Base-by-base conservation (phyloP, 2,329 filamentous ascomycete genomes). In the Calonectria multiphialidica region DNA sequence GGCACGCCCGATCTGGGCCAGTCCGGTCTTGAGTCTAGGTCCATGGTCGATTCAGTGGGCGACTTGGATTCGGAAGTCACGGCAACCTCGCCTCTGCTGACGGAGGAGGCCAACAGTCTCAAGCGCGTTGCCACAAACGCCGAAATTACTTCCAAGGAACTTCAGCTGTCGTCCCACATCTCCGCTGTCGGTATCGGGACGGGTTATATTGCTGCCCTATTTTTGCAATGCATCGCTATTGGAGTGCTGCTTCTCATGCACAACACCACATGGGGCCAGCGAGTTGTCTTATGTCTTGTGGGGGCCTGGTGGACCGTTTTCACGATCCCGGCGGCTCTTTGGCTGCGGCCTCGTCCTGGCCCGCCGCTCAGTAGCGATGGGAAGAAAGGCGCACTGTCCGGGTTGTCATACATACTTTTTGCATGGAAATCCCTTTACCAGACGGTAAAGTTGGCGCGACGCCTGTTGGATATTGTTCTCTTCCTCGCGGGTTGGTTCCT, bases 281-380 rank as follows among this genome's bases (percentile, higher is more conserved):
- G 96, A 4, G 88, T 98, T 4, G 96, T 97, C 0, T 89, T 99
- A 12, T 95, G 97, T 82, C 85, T 96, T 70, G 92, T 98, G 66
- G 97, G 97, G 40, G 83, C 91, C 33, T 99, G 97, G 97, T 99
- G 97, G 97, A 91, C 96, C 53, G 71, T 94, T 40, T 98, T 99
- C 82, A 97, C 95, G 4, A 91, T 98, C 68, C 97, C 97, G 0
- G 92, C 95, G 0, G 95, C 94, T 2, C 84, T 97, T 78, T 98
- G 95, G 93, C 88, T 99, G 35, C 92, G 96, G 47, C 92, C 96
- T 5, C 91, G 97, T 64, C 97, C 97, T 1, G 97, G 97, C 0
- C 97, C 97, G 33, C 95, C 96, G 0, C 84, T 98, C 10, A 87
- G 88, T 2, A 81, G 84, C 28, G 79, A 82, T 15, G 83, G 80